phyloP scores from a whole-genome alignment of 1,139 yeast species.

The Meyerozyma smithsonii region DNA sequence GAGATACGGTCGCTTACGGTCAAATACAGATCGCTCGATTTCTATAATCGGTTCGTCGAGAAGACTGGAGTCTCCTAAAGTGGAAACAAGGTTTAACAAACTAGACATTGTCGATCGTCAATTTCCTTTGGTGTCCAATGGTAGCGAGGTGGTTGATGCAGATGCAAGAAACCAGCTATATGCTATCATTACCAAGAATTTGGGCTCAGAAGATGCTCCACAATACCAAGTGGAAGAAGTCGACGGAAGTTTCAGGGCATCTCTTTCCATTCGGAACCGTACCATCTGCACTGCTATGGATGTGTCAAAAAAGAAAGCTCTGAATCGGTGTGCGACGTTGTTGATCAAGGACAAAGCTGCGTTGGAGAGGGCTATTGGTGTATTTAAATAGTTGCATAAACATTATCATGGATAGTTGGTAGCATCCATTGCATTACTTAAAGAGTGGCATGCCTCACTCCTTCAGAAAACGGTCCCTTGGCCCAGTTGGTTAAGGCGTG shows the following conservation, averaged over 20 bases:
- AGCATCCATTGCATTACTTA: no score
- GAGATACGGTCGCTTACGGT: slow-evolving; percentile 56
- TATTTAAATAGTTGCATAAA: not conserved
- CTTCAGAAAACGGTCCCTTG: slow-evolving; percentile 16
- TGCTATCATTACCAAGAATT: slow-evolving; percentile 35
- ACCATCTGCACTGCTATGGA: slow-evolving; percentile 37
- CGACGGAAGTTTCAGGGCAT: slow-evolving; percentile 28
- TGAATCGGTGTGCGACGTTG: slow-evolving; percentile 1
- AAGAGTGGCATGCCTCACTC: not conserved
- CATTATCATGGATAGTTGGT: no score
- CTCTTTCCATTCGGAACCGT: slow-evolving; percentile 32
- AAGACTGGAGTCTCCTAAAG: slow-evolving; percentile 8
- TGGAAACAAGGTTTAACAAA: slow-evolving; percentile 9
- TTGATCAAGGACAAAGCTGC: not conserved
- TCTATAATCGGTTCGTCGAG: slow-evolving; percentile 16
- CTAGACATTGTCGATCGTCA: slow-evolving; percentile 5
- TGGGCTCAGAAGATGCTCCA: slow-evolving; percentile 31
- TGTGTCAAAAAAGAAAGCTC: slow-evolving; percentile 34
- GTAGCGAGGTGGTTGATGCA: slow-evolving; percentile 22
- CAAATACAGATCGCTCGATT: slow-evolving; percentile 55
- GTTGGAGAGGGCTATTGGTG: not conserved
- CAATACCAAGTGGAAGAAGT: slow-evolving; percentile 32
- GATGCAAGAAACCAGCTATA: slow-evolving; percentile 42
- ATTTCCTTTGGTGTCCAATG: slow-evolving; percentile 28
- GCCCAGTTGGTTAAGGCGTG: slow-evolving; percentile 22